Base-by-base conservation (phyloP, 202 grass and related monocot species). In the Schoenoplectus triqueter region DNA sequence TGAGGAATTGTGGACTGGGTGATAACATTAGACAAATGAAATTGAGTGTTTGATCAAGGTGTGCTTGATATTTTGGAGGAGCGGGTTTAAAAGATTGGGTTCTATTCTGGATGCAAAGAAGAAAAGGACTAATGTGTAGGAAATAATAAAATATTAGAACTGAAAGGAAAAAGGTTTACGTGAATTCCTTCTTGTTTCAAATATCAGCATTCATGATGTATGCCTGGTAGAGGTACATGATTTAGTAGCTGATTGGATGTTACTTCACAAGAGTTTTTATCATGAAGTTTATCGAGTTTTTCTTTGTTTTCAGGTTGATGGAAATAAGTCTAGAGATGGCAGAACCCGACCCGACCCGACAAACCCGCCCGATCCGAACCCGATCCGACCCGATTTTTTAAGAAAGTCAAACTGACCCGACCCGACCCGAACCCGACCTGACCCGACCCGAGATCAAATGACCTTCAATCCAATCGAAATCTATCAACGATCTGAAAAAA, bases 231-330 rank as follows among this genome's bases (percentile, higher is more conserved):
- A 31, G 31, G 31, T 31, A 31, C 31, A 31, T 31, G 31, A 31
- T 31, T 31, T 31, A 31, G 70, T 74, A 74, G 8, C 15, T 74
- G n/a, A 47, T 44, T 44, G 11, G 65, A 42, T 67, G 65, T 31
- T 31, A 31, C 31, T 31, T 31, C 31, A 31, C 31, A 31, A 31
- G 31, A 31, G 31, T 31, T 31, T 31, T 31, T 73, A 52, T 73
- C 19, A 50, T 73, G 46, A 7, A 52, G 70, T 73, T 51, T 18
- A 72, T 14, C 41, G 3, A 78, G 21, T 21, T 44, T 22, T 45
- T 61, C 14, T 18, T 79, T 55, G 2, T 78, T 61, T 78, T 79
- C 75, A 79, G 75, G 22, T 61, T 31, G 39, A 79, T 60, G 75
- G 54, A 79, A 77, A 61, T 44, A 31, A 31, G 31, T 31, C 31